Evolutionary conservation across 371 early-diverging fungal genomes (phyloP), one percentile per base, ranked within the genome.

Genomic region (Spiromyces aspiralis): DNA sequence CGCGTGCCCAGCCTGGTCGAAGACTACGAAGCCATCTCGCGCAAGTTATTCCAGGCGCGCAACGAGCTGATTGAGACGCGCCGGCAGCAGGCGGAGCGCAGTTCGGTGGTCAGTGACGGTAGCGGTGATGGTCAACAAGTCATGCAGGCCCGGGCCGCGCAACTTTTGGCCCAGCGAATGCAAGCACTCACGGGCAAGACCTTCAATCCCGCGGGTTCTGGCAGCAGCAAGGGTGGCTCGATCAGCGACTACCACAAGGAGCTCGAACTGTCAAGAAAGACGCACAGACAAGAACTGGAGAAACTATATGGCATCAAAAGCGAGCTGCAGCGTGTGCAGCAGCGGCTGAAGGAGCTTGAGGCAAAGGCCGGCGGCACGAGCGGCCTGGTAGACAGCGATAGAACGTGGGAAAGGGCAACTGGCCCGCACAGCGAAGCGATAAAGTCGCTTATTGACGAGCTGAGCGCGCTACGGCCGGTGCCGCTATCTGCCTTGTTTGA

Each of bases 121-220:
- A 47, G 28, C 42, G 43, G 25, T 6, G 23, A 24, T 4, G 46
- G 20, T 2, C 44, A 24, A 20, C n/a, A 12, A 1, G 67, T 62
- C 25, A 55, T 56, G 53, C 49, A 58, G 46, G 47, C 67, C 12
- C 43, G 67, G 0, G 67, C 67, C 0, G 71, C 73, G 2, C 61
- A 64, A 13, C 50, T 68, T 23, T 56, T 71, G 2, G 77, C 79
- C 0, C 69, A 73, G 46, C 58, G 80, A 3, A 79, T 80, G 79
- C 75, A 76, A 1, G 75, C 73, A 3, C 57, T 80, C 23, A 78
- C 76, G 0, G 70, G 69, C 23, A 35, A 57, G 43, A 28, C 68
- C 10, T 16, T 53, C 27, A 10, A 6, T 35, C 35, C 35, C 16
- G 35, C 35, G 6, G 35, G 35, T 6, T 35, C 35, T 35, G 35